Percentiles rank a stretch among this genome's conserved stretches.
phyloP scores from a whole-genome alignment of 768 basidiomycete genomes.

The Calocybe indica region DNA sequence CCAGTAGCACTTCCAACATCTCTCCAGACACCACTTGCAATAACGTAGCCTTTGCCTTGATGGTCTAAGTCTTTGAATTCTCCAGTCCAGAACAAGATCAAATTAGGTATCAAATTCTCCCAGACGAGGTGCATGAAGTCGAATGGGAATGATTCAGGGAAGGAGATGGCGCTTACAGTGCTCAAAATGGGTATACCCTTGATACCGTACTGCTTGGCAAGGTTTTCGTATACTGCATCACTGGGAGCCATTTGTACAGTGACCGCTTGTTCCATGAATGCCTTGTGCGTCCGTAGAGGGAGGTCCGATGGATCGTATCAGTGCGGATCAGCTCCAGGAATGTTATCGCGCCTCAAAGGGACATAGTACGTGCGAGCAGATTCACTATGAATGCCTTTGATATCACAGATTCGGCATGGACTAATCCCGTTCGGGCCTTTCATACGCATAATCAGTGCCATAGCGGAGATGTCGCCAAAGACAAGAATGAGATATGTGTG shows the following conservation, averaged over 20 bases:
- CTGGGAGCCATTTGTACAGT: constrained; percentile 13
- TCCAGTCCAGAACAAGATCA: constrained; percentile 35
- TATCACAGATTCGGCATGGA: constrained; percentile 30
- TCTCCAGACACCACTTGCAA: constrained; percentile 30
- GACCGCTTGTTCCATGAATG: constrained; percentile 11
- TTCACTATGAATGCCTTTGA: constrained; percentile 17
- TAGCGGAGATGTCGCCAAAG: constrained; percentile 16
- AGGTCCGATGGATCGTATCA: constrained; percentile 7
- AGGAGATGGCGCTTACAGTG: constrained; percentile 23
- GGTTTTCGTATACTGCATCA: constrained; percentile 6
- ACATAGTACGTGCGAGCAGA: constrained; percentile 13
- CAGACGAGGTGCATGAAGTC: constrained; percentile 47
- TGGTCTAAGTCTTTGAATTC: constrained; percentile 33
- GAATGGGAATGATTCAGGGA: constrained; percentile 34
- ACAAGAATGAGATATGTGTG: constrained; percentile 13
- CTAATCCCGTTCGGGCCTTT: constrained; percentile 36
- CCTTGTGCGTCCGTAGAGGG: constrained; percentile 20
- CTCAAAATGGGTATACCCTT: constrained; percentile 20
- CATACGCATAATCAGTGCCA: constrained; percentile 22
- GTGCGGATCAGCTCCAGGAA: constrained; percentile 1
- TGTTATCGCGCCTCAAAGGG: constrained; percentile 14
- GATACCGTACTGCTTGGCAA: constrained; percentile 20
- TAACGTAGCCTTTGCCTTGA: constrained; percentile 20
- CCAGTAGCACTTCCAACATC: constrained; percentile 27
- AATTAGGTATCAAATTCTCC: constrained; percentile 35